phyloP scores from a whole-genome alignment of 495 filamentous ascomycete species.

The Tuber microsphaerosporum region DNA sequence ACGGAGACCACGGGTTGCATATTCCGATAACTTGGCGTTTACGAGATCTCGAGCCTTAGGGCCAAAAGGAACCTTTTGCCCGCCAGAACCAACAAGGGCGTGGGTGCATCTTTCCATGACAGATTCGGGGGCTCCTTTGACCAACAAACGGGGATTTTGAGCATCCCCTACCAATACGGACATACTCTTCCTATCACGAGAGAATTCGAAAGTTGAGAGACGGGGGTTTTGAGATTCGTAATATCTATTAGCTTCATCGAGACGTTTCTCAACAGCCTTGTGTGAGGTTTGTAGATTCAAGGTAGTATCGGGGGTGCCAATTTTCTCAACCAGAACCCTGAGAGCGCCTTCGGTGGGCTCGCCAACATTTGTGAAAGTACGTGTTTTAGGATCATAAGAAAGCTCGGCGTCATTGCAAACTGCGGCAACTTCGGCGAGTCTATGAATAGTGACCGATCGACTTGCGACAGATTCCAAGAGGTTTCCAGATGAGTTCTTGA shows the following conservation, averaged over 20 bases:
- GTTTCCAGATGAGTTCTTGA: slow-evolving; percentile 59
- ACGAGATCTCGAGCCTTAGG: slow-evolving; percentile 61
- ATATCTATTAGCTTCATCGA: slow-evolving; percentile 74
- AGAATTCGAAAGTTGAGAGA: slow-evolving; percentile 92
- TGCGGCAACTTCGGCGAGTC: slow-evolving; percentile 80
- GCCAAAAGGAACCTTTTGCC: slow-evolving; percentile 63
- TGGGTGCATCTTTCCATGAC: slow-evolving; percentile 85
- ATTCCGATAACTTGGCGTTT: slow-evolving; percentile 71
- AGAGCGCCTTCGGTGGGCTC: slow-evolving; percentile 95
- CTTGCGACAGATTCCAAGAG: slow-evolving; percentile 60
- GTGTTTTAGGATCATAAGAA: slow-evolving; percentile 68
- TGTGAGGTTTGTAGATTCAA: slow-evolving; percentile 51
- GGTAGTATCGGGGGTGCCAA: slow-evolving; percentile 60
- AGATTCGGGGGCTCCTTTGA: slow-evolving; percentile 94
- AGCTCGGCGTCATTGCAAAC: slow-evolving; percentile 84
- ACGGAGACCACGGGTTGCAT: slow-evolving; percentile 84
- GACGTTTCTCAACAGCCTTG: slow-evolving; percentile 51
- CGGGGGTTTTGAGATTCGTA: slow-evolving; percentile 69
- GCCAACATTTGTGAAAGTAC: slow-evolving; percentile 73
- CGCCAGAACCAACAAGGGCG: slow-evolving; percentile 64
- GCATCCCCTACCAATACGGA: slow-evolving; percentile 76
- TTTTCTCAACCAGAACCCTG: slow-evolving; percentile 85
- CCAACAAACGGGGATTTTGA: slow-evolving; percentile 68
- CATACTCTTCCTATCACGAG: slow-evolving; percentile 98
- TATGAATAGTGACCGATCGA: slow-evolving; percentile 68